These are phyloP conservation scores for Suillus bovinus DNA, from an alignment of 768 basidiomycete genomes.

Conservation along the genomic window DNA sequence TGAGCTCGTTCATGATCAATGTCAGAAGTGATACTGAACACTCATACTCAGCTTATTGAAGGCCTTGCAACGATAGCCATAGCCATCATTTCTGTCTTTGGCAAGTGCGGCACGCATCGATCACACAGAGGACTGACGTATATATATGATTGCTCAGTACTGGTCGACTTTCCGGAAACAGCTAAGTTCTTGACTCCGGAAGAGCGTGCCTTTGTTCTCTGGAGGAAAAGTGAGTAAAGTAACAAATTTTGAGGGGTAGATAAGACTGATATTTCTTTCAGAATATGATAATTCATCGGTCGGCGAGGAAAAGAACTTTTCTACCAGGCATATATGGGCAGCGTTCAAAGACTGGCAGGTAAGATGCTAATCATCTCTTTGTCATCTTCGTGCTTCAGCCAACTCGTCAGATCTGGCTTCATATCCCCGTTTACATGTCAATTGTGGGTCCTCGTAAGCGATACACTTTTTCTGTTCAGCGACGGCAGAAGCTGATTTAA, in stretches of 20 bases:
- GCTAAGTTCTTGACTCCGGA: conserved; percentile 63
- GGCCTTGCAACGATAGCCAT: conserved; percentile 61
- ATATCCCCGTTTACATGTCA: conserved; percentile 60
- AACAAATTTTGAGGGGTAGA: neutral
- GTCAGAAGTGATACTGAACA: conserved; percentile 6
- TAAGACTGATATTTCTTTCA: conserved; percentile 20
- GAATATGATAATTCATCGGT: conserved; percentile 56
- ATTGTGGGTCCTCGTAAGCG: conserved; percentile 58
- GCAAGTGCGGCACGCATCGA: conserved; percentile 28
- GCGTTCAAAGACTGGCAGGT: conserved; percentile 66
- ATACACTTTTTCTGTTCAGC: neutral
- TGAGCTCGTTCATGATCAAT: conserved; percentile 27
- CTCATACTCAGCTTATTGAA: conserved; percentile 42
- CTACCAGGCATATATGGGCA: conserved; percentile 49
- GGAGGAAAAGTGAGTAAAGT: conserved; percentile 50
- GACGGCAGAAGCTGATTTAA: neutral
- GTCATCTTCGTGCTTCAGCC: neutral
- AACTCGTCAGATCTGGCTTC: conserved; percentile 44
- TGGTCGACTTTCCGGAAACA: conserved; percentile 62
- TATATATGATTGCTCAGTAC: conserved; percentile 34
- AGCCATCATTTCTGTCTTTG: conserved; percentile 51
- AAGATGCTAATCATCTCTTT: neutral
- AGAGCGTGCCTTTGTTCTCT: conserved; percentile 55
- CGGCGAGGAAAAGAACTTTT: conserved; percentile 63
- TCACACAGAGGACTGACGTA: neutral